Evolutionary conservation across 1,139 yeast genomes (phyloP).

Genomic region (Starmera stellimalicola): DNA sequence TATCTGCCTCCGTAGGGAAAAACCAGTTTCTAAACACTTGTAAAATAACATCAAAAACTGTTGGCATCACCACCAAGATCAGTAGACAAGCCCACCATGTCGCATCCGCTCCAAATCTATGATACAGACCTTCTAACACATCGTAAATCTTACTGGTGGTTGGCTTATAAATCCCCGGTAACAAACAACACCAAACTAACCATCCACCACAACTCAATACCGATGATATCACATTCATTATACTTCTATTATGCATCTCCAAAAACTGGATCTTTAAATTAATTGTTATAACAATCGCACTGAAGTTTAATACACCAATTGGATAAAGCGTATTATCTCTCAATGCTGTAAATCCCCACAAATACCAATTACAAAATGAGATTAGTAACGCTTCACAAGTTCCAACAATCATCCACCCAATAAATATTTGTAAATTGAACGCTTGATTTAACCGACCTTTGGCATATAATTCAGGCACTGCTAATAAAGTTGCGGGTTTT

Average conservation of each 20-base stretch:
- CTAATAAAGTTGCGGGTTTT: slow-evolving; percentile 76
- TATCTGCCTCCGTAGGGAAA: slow-evolving; percentile 66
- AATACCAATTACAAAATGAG: slow-evolving; percentile 54
- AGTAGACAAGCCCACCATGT: slow-evolving; percentile 82
- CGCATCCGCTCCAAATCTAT: slow-evolving; percentile 66
- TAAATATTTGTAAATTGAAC: slow-evolving; percentile 60
- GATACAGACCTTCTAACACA: slow-evolving; percentile 58
- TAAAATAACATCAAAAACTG: slow-evolving; percentile 55
- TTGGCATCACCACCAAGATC: slow-evolving; percentile 44
- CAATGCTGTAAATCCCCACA: slow-evolving; percentile 62
- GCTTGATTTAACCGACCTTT: slow-evolving; percentile 70
- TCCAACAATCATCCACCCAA: slow-evolving; percentile 75
- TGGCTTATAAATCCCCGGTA: slow-evolving; percentile 57
- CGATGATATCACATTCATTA: slow-evolving; percentile 57
- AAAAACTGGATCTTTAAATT: slow-evolving; percentile 71
- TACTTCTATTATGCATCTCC: slow-evolving; percentile 76
- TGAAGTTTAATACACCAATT: slow-evolving; percentile 65
- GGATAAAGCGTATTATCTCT: slow-evolving; percentile 75
- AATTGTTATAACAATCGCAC: slow-evolving; percentile 62
- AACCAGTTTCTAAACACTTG: slow-evolving; percentile 49
- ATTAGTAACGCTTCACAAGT: slow-evolving; percentile 64
- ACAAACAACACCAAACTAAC: slow-evolving; percentile 73
- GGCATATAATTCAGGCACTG: slow-evolving; percentile 83
- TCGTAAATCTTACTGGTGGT: slow-evolving; percentile 57
- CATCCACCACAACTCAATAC: slow-evolving; percentile 79